Evolutionary conservation across 1,284 basidiomycete genomes (phyloP).

Genomic region (Thecaphora thlaspeos): DNA sequence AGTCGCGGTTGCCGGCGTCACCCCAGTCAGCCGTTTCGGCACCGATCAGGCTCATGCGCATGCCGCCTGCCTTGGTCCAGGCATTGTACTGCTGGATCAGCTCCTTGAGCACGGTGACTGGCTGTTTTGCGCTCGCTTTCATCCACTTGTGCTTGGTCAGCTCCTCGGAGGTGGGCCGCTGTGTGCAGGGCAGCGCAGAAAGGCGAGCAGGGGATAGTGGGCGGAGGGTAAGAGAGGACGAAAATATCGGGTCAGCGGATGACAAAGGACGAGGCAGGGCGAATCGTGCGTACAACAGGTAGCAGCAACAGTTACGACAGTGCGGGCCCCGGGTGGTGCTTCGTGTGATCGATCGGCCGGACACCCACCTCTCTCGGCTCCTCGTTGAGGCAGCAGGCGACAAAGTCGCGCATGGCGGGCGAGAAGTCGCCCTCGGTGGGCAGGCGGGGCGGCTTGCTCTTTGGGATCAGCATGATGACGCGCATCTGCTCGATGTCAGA

Average conservation of each 20-base stretch:
- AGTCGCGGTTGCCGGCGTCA: conserved; percentile 37
- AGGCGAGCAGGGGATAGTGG: conserved; percentile 38
- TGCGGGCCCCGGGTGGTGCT: no score
- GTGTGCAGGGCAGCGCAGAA: conserved; percentile 9
- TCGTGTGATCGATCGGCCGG: no score
- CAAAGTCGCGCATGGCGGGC: conserved; percentile 84
- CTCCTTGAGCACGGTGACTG: conserved; percentile 70
- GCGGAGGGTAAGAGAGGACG: no score
- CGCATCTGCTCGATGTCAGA: conserved; percentile 43
- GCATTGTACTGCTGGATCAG: conserved; percentile 73
- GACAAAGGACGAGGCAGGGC: no score
- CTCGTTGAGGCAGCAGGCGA: conserved; percentile 80
- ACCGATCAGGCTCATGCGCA: conserved; percentile 70
- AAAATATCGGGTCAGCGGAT: no score
- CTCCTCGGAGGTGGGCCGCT: conserved; percentile 88
- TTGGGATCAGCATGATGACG: conserved; percentile 45
- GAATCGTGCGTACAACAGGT: no score
- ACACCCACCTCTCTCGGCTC: conserved; percentile 62
- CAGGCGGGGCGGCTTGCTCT: conserved; percentile 37
- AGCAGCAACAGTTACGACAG: no score
- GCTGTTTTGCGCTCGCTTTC: conserved; percentile 70
- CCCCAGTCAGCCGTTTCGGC: conserved; percentile 38
- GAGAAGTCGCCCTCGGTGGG: conserved; percentile 69
- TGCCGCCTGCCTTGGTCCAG: conserved; percentile 77
- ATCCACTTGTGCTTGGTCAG: conserved; percentile 91